Percentiles rank a stretch among this genome's conserved stretches.
phyloP scores from a whole-genome alignment of 1,139 yeast genomes.

The Magnusiomyces paraingens region DNA sequence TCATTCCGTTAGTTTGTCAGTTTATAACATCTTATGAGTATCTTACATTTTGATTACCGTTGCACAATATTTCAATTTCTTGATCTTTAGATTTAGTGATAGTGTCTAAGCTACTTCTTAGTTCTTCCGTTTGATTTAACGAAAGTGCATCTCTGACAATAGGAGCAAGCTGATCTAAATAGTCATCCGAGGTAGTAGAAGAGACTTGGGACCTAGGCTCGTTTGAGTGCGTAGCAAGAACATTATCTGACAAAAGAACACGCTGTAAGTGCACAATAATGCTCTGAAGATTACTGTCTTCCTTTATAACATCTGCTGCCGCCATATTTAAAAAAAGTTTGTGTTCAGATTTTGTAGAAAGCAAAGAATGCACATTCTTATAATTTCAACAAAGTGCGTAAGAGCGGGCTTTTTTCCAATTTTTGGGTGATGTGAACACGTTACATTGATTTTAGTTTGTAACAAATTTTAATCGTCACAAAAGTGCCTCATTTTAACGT shows the following conservation, averaged over 20 bases:
- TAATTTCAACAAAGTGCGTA: too few species aligned
- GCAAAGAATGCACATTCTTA: too few species aligned
- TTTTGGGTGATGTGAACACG: too few species aligned
- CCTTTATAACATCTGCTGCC: slow-evolving; percentile 9
- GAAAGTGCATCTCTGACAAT: slow-evolving; percentile 63
- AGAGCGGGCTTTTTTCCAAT: too few species aligned
- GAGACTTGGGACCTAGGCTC: slow-evolving; percentile 2
- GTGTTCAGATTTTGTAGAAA: too few species aligned
- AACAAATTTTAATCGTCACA: too few species aligned
- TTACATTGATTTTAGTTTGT: too few species aligned
- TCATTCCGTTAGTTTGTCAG: background rate
- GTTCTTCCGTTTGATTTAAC: slow-evolving; percentile 48
- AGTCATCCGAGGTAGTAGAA: slow-evolving; percentile 42
- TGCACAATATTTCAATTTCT: slow-evolving; percentile 56
- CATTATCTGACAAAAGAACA: slow-evolving; percentile 13
- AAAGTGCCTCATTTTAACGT: too few species aligned
- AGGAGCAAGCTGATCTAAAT: slow-evolving; percentile 74
- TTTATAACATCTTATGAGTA: background rate
- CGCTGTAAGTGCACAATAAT: slow-evolving; percentile 16
- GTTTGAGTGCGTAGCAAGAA: background rate
- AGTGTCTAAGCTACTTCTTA: slow-evolving; percentile 50
- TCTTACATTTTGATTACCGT: slow-evolving; percentile 51
- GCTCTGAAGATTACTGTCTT: slow-evolving; percentile 14
- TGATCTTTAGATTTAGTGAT: slow-evolving; percentile 56
- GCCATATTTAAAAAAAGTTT: background rate